Base-by-base conservation (phyloP, 2,329 filamentous ascomycete genomes). In the Claviceps citrina region DNA sequence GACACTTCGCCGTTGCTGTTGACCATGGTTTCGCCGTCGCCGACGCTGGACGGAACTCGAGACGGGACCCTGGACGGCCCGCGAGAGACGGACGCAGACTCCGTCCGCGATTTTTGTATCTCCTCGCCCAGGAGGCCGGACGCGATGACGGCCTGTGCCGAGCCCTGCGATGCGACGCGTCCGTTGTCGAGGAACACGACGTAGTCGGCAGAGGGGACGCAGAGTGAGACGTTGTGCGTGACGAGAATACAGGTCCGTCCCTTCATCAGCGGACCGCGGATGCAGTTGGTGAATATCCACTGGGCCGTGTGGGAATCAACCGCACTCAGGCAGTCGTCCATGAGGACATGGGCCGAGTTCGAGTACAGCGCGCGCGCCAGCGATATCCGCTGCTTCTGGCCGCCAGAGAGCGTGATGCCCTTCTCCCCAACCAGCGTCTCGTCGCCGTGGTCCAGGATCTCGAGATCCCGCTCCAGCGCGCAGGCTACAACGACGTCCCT, bases 261-360 rank as follows among this genome's bases (percentile, higher is more conserved):
- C 43, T 72, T 65, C 91, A 98, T 96, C 38, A 98, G 63, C 5
- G 84, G 83, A 2, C 91, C 91, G 50, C 79, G 79, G 47, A 98
- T 79, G 44, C 87, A 93, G 59, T 94, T 82, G 55, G 81, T 82
- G 62, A 96, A 96, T 49, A 98, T 96, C 80, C 93, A 95, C 58
- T 95, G 93, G 2, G 87, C 87, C 0, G 91, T 96, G 52, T 98
- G 91, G 3, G 91, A 93, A 58, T 98, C 91, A 26, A 98, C 91
- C 22, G 91, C 91, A 54, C 87, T 95, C 32, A 98, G 70, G 47
- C 93, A 94, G 58, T 98, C 91, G 54, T 98, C 91, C 37, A 98
- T 70, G 9, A 98, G 71, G 13, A 98, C 64, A 58, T 96, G 89
- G 39, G 80, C 81, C 5, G 87, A 93, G 59, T 85, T 89, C 48